phyloP scores from a whole-genome alignment of 1,284 basidiomycete species.

The Moesziomyces aphidis region DNA sequence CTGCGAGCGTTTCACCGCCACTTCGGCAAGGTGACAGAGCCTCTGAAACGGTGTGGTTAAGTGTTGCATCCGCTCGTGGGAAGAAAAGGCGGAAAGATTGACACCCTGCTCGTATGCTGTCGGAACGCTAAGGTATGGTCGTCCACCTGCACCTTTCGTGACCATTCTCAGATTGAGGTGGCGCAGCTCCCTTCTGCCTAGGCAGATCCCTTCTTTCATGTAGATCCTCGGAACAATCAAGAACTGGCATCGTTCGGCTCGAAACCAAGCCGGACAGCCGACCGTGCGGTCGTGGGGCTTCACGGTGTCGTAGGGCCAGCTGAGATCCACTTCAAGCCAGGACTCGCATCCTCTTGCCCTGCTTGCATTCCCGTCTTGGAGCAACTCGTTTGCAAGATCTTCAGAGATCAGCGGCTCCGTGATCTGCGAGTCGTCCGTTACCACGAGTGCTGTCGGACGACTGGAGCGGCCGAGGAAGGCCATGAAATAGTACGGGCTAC shows the following conservation, averaged over 20 bases:
- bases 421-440: not conserved
- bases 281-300: not conserved
- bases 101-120: not conserved
- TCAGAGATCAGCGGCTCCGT: conserved; percentile 6
- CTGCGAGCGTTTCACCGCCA: too few relatives aligned
- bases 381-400: not conserved
- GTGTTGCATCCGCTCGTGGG: rapidly evolving
- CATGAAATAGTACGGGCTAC: conserved; percentile 1
- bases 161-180: not conserved
- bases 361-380: not conserved
- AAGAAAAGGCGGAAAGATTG: not conserved
- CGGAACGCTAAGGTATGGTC: not conserved
- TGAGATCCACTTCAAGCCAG: conserved; percentile 8
- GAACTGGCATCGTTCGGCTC: not conserved
- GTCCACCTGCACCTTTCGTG: too few relatives aligned
- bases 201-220: conserved; percentile 7
- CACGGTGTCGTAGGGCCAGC: not conserved
- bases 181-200: not conserved
- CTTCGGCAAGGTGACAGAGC: conserved; percentile 4
- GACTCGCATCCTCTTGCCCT: not conserved
- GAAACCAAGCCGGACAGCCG: not conserved
- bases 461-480: not conserved
- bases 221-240: conserved; percentile 5
- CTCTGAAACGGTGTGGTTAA: not conserved
- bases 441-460: not conserved